Evolutionary conservation across 805 yeast genomes (phyloP).

Genomic region (Candida glaebosa): DNA sequence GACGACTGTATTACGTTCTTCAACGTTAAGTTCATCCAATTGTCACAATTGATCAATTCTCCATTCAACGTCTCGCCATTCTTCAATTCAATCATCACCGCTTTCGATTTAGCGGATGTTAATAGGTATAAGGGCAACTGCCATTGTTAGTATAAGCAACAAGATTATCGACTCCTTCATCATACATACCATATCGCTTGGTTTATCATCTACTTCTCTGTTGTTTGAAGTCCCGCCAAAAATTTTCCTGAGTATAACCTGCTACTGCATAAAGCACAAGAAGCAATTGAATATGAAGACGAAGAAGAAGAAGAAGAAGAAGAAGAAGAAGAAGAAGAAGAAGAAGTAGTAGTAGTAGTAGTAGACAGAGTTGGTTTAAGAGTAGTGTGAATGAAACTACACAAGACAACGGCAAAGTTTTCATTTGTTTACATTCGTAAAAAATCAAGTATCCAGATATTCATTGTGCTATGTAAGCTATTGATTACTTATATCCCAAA

Average conservation of each 20-base stretch:
- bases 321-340: no score
- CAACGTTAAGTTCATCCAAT: constrained; percentile 92
- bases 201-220: background rate
- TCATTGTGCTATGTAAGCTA: no score
- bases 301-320: no score
- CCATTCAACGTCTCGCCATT: constrained; percentile 90
- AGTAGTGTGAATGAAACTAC: no score
- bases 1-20: constrained; percentile 69
- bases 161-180: background rate
- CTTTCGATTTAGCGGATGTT: constrained; percentile 87
- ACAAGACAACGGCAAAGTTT: no score
- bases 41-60: constrained; percentile 77
- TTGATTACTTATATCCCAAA: no score
- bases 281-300: no score
- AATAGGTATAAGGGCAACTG: constrained; percentile 89
- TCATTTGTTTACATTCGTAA: no score
- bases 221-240: background rate
- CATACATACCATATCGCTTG: background rate
- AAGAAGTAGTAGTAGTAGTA: no score
- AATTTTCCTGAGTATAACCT: background rate
- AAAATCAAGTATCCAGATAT: no score
- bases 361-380: no score
- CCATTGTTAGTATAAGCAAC: constrained; percentile 10
- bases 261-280: background rate
- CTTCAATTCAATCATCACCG: constrained; percentile 84